Conservation (phyloP, 176 grass and related monocot genomes). For the Carex littledalei region DNA sequence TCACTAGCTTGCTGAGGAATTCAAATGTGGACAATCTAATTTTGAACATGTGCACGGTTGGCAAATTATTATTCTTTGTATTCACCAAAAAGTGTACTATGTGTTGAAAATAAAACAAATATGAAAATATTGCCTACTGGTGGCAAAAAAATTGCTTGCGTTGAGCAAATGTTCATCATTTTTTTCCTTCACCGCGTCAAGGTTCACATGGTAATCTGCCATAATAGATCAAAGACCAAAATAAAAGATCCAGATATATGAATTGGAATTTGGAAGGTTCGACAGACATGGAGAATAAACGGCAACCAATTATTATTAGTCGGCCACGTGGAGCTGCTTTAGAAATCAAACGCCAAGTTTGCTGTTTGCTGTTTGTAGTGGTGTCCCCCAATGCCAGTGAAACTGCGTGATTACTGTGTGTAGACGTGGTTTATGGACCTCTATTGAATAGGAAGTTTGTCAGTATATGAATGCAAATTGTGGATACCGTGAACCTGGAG, state of each 20-base stretch:
- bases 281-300: not conserved
- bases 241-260: not conserved
- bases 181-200: not conserved
- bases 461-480: not conserved
- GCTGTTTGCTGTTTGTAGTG: not conserved
- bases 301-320: too few relatives aligned
- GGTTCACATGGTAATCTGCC: not conserved
- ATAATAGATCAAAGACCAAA: not conserved
- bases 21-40: not conserved
- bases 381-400: not conserved
- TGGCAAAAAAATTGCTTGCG: not conserved
- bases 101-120: not conserved
- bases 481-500: not conserved
- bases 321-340: not conserved
- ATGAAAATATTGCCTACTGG: not conserved
- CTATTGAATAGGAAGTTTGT: not conserved
- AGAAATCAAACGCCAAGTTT: not conserved
- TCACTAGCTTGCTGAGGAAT: not conserved
- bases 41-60: not conserved
- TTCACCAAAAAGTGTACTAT: not conserved
- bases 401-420: not conserved
- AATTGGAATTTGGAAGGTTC: not conserved
- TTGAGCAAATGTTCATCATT: not conserved
- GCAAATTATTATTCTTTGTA: not conserved
- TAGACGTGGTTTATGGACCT: not conserved